Base-by-base conservation (phyloP, 192 early-diverging fungal genomes). In the Linnemannia schmuckeri region DNA sequence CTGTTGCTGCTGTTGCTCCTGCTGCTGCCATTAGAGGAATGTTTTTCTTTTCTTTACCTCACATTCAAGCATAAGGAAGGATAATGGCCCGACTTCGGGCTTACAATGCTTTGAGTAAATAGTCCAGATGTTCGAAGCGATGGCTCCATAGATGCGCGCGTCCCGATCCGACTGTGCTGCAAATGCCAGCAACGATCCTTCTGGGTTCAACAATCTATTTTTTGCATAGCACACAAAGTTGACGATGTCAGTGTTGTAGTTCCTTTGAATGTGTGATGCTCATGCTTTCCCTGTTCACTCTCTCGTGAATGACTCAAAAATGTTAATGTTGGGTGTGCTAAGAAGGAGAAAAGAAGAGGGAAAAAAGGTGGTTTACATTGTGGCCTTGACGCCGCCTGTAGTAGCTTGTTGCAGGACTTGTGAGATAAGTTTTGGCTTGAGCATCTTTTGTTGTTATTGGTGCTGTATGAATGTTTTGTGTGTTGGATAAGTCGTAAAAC, bases 361-460 rank as follows among this genome's bases (percentile, higher is more conserved):
- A 3, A 18, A 52, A 52, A 2, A 0, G 42, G 42, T 2, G 41
- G 41, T 44, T 80, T 91, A 93, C 91, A 93, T 85, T 37, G 92
- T 82, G 69, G 91, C 90, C 44, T 89, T 89, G 18, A 92, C 87
- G 9, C 91, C 91, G 79, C 91, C 89, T 63, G 90, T 90, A 8
- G 91, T 88, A 35, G 91, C 88, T 77, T 93, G 92, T 74, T 86
- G 84, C 37, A 93, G 89, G 44, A 93, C 92, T 76, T 92, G 92
- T 70, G 91, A 90, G 72, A 93, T 91, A n/a, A 91, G 84, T 81
- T 92, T 93, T 78, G 92, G 92, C 80, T 92, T 93, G 38, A 93
- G 88, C 92, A 93, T 93, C 72, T 35, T 40, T 54, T 3, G 22
- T 8, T 57, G 24, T 27, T 40, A 2, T 37, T 70, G 35, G 4